These are phyloP conservation scores for Microcos paniculata DNA, from an alignment of 345 rosid species.

Conservation along the genomic window DNA sequence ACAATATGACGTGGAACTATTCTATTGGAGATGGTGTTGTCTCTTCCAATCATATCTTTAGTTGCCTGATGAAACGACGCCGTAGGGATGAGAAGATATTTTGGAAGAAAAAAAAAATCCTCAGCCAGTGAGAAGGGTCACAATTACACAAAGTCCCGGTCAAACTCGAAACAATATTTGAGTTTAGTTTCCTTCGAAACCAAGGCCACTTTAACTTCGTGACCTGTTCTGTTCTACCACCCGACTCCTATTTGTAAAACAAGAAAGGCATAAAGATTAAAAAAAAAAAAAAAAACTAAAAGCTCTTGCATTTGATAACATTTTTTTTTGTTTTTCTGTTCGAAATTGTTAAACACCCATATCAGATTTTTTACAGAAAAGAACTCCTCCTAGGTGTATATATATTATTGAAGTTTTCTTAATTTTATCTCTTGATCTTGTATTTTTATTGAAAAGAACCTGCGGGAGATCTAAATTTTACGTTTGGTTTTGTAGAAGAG, in stretches of 20 bases:
- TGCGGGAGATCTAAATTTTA: neutral
- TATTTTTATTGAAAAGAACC: neutral
- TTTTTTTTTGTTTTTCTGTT: too few relatives aligned
- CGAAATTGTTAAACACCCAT: neutral
- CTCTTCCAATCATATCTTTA: neutral
- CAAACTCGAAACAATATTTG: neutral
- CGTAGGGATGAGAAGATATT: too few relatives aligned
- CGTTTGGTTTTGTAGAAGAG: neutral
- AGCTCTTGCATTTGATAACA: too few relatives aligned
- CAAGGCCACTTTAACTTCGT: too few relatives aligned
- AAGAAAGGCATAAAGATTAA: too few relatives aligned
- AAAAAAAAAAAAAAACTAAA: too few relatives aligned
- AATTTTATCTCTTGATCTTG: neutral
- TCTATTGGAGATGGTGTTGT: conserved; percentile 8
- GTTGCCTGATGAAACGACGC: too few relatives aligned
- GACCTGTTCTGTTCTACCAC: too few relatives aligned
- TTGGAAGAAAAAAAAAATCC: neutral
- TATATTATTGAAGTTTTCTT: neutral
- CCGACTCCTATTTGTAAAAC: too few relatives aligned
- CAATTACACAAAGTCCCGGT: neutral
- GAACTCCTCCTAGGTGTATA: neutral
- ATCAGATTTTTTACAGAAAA: neutral
- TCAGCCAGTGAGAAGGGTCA: neutral
- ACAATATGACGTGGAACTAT: neutral
- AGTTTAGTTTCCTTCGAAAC: too few relatives aligned